These are phyloP conservation scores for Rhodomyrtus tomentosa DNA, from an alignment of 345 rosid species.

Conservation along the genomic window DNA sequence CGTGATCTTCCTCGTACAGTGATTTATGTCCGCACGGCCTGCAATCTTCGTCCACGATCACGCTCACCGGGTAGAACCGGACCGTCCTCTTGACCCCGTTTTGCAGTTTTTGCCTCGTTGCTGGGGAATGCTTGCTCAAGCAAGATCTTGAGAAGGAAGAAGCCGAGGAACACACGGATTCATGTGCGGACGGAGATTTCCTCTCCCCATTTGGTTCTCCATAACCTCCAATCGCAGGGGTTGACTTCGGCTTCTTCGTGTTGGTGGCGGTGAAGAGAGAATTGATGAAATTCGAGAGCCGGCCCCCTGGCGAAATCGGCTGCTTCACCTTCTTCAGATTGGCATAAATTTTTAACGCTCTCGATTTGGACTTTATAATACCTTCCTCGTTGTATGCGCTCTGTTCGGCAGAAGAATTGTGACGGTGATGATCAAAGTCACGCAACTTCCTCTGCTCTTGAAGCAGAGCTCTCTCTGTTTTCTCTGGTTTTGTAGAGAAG, in stretches of 20 bases:
- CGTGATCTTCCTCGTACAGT: slow-evolving; percentile 8
- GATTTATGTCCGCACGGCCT: slow-evolving; percentile 40
- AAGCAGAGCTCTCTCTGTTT: slow-evolving; percentile 28
- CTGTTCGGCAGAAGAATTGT: slow-evolving; percentile 14
- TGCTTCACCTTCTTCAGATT: slow-evolving; percentile 60
- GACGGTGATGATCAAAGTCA: slow-evolving; percentile 13
- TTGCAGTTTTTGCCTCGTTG: slow-evolving; percentile 34
- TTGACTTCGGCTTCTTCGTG: slow-evolving; percentile 33
- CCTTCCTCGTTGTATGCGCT: slow-evolving; percentile 25
- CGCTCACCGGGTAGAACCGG: slow-evolving; percentile 57
- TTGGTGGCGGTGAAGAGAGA: slow-evolving; percentile 44
- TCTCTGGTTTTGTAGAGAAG: slow-evolving; percentile 14
- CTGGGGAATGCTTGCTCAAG: slow-evolving; percentile 50
- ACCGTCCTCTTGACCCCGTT: slow-evolving; percentile 56
- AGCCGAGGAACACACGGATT: slow-evolving; percentile 61
- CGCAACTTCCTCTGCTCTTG: slow-evolving; percentile 31
- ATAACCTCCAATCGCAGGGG: not conserved
- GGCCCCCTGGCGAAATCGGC: slow-evolving; percentile 77
- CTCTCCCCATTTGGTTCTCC: slow-evolving; percentile 12
- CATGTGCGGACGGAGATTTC: slow-evolving; percentile 30
- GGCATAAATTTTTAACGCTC: slow-evolving; percentile 47
- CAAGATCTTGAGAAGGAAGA: slow-evolving; percentile 83
- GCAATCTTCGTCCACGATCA: slow-evolving; percentile 48
- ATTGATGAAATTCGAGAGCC: slow-evolving; percentile 60
- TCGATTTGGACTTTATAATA: slow-evolving; percentile 34